phyloP scores from a whole-genome alignment of 2,329 filamentous ascomycete genomes.

The Calonectria honghensis region DNA sequence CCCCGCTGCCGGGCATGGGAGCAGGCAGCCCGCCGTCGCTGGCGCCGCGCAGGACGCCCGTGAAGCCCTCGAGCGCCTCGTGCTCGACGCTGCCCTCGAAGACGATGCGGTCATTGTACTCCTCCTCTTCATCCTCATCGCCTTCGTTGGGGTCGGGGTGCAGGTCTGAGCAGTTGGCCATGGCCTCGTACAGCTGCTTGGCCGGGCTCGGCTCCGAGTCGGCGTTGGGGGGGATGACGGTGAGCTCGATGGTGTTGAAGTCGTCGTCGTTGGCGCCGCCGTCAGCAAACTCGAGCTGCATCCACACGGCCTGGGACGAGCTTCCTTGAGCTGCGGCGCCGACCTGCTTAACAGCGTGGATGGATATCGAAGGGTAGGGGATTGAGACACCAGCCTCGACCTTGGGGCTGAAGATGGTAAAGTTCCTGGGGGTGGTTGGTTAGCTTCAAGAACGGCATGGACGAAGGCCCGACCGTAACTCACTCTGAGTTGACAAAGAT shows the following conservation, averaged over 20 bases:
- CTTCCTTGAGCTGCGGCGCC: constrained; percentile 60
- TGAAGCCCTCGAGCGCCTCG: constrained; percentile 74
- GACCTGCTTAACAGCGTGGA: constrained; percentile 83
- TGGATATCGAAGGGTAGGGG: constrained; percentile 83
- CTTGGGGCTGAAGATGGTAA: constrained; percentile 78
- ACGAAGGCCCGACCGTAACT: constrained; percentile 38
- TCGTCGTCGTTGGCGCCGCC: constrained; percentile 77
- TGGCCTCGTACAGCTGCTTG: constrained; percentile 77
- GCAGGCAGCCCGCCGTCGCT: constrained; percentile 74
- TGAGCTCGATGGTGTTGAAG: constrained; percentile 80
- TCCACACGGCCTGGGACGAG: constrained; percentile 73
- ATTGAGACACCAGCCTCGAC: constrained; percentile 79
- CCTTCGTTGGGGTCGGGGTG: constrained; percentile 81
- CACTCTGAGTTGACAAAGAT: constrained; percentile 77
- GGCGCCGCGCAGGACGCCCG: constrained; percentile 71
- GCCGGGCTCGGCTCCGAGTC: constrained; percentile 50
- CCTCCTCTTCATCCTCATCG: constrained; percentile 75
- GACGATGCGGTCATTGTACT: constrained; percentile 72
- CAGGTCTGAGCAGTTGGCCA: constrained; percentile 84
- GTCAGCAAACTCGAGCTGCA: constrained; percentile 80
- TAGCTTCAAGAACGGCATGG: not conserved
- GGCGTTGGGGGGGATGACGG: constrained; percentile 72
- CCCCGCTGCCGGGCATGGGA: constrained; percentile 82
- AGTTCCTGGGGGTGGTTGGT: constrained; percentile 55
- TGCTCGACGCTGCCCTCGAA: constrained; percentile 72